A percentile compares a stretch with the other conserved stretches of the same genome.
phyloP scores from a whole-genome alignment of 257 asterid genomes.

The Verbena officinalis region DNA sequence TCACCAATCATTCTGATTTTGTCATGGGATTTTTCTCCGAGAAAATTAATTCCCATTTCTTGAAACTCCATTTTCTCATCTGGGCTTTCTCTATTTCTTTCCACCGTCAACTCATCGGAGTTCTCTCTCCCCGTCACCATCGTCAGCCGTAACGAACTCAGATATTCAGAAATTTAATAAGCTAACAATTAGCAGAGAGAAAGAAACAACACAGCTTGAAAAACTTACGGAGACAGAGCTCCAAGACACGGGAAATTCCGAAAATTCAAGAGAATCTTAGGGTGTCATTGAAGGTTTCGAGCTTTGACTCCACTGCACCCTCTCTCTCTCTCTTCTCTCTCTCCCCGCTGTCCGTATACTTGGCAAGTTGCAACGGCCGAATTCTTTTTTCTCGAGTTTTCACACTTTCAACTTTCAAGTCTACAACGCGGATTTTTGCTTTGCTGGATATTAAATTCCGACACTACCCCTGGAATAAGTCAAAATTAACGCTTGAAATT shows the following conservation, averaged over 20 bases:
- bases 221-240: conserved; percentile 42
- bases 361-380: conserved; percentile 71
- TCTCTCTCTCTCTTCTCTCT: conserved; percentile 21
- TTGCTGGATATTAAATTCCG: conserved; percentile 22
- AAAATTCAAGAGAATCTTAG: conserved; percentile 41
- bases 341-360: conserved; percentile 18
- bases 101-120: conserved; percentile 49
- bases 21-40: conserved; percentile 49
- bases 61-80: conserved; percentile 49
- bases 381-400: conserved; percentile 33
- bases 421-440: conserved; percentile 37
- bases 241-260: conserved; percentile 22
- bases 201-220: conserved; percentile 22
- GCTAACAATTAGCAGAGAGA: conserved; percentile 22
- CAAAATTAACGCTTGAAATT: conserved; percentile 28
- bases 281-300: conserved; percentile 33
- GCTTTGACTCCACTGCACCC: conserved; percentile 51
- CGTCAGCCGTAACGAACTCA: conserved; percentile 27
- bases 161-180: conserved; percentile 24
- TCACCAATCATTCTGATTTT: conserved; percentile 44
- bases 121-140: conserved; percentile 62
- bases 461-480: conserved; percentile 31
- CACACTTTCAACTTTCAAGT: conserved; percentile 34
- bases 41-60: conserved; percentile 58
- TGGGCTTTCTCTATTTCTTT: conserved; percentile 48